Conservation (phyloP, 148 eudicot species). For the Chenopodium formosanum region DNA sequence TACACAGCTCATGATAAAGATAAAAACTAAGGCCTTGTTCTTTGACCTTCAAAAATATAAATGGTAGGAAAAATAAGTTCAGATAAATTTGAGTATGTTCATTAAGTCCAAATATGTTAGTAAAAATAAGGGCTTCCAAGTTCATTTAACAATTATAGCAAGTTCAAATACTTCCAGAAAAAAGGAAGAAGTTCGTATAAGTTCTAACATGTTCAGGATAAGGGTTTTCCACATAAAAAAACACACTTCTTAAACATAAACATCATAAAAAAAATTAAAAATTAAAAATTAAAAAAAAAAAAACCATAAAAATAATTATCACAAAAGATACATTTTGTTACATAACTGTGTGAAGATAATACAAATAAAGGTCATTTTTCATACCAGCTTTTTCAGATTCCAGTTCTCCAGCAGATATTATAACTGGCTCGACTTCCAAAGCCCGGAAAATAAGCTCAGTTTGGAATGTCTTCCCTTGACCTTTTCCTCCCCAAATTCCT, state of each 20-base stretch:
- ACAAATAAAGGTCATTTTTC: slow-evolving; percentile 15
- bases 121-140: not conserved
- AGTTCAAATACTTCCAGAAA: not conserved
- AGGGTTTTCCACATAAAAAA: not conserved
- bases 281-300: too few species aligned
- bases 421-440: slow-evolving; percentile 88
- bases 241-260: not conserved
- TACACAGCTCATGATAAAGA: not conserved
- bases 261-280: not conserved
- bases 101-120: too few species aligned
- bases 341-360: not conserved
- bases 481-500: slow-evolving; percentile 99
- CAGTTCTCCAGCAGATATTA: slow-evolving; percentile 97
- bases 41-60: not conserved
- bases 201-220: not conserved
- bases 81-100: not conserved
- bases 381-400: slow-evolving; percentile 97
- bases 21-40: not conserved
- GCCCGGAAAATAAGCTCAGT: slow-evolving; percentile 92
- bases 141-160: too few species aligned
- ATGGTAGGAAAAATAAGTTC: not conserved
- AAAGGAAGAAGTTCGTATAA: not conserved
- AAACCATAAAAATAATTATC: not conserved
- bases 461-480: slow-evolving; percentile 96
- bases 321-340: not conserved